Evolutionary conservation across 768 basidiomycete species (phyloP), one percentile per base, ranked within the genome.

Genomic region (Lactifluus hygrophoroides): DNA sequence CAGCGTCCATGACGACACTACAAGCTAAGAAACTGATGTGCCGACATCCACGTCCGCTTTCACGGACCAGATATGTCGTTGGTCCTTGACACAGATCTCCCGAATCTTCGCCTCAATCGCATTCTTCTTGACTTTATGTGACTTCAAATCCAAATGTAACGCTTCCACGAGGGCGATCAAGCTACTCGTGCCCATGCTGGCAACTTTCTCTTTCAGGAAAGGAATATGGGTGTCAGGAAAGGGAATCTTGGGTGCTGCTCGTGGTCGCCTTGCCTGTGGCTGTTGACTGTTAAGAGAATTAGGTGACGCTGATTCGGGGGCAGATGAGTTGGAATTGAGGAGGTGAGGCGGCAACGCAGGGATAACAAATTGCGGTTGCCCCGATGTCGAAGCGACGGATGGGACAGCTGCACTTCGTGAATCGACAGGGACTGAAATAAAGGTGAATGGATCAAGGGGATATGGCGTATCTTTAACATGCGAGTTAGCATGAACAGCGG

Each of bases 41-140:
- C 59, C 30, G 23, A 60, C 59, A 38, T 60, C 59, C 4, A 13
- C 23, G 27, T 60, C 54, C 66, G n/a, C 63, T 64, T 83, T 86
- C 30, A 92, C 75, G 34, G 85, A 71, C 91, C 91, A 94, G 58
- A 83, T 70, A 68, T 81, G 88, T 72, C 80, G 68, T 80, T 86
- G 56, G 65, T 80, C 84, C 67, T 88, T 91, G 71, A 85, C 86
- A 16, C 81, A 77, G 13, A 91, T 78, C 69, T 91, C 88, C 46
- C 80, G 76, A 37, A 94, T 75, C 69, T 92, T 92, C 3, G 82
- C 83, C 69, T 90, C 88, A 45, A 94, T 83, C 4, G 88, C 82
- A 50, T 84, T 87, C 77, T 92, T 93, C 75, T 86, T 90, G 61
- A 91, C 79, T 56, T 84, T 85, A 63, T 86, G 73, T n/a, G 69